Conservation (phyloP, 768 basidiomycete genomes). For the Naganishia kalamii region DNA sequence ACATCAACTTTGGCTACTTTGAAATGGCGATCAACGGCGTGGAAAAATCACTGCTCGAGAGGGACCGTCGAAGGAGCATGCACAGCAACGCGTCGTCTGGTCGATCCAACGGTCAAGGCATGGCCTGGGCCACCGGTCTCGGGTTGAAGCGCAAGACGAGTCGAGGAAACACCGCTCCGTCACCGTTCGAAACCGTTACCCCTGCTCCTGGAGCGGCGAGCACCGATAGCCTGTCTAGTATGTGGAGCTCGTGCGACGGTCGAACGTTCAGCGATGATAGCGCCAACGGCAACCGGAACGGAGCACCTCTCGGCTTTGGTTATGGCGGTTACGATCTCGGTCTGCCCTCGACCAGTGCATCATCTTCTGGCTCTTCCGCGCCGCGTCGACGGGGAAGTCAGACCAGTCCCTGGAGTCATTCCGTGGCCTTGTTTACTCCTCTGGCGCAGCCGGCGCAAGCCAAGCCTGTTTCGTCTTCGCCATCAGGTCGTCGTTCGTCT, state of each 20-base stretch:
- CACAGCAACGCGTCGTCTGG: neutral
- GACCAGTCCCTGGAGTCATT: neutral
- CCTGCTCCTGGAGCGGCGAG: constrained; percentile 7
- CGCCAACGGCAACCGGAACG: neutral
- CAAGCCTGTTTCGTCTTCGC: neutral
- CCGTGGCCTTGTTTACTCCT: neutral
- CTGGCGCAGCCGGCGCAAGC: neutral
- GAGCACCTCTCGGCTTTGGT: neutral
- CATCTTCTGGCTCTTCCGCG: constrained; percentile 9
- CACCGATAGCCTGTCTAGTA: constrained; percentile 19
- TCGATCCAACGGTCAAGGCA: neutral
- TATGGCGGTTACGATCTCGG: constrained; percentile 16
- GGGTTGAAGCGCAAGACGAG: constrained; percentile 19
- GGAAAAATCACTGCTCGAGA: constrained; percentile 14
- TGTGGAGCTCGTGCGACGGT: constrained; percentile 22
- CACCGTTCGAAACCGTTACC: constrained; percentile 3
- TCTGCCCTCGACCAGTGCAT: neutral
- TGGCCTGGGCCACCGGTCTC: constrained; percentile 5
- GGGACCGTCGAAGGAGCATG: constrained; percentile 17
- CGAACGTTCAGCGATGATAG: constrained; percentile 18
- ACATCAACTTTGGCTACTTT: constrained; percentile 25
- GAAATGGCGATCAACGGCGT: constrained; percentile 22
- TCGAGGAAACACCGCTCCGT: neutral
- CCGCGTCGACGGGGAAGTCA: constrained; percentile 6
- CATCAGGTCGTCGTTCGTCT: neutral